Evolutionary conservation across 2,329 filamentous ascomycete genomes (phyloP), one percentile per base, ranked within the genome.

Genomic region (Venturia asperata): DNA sequence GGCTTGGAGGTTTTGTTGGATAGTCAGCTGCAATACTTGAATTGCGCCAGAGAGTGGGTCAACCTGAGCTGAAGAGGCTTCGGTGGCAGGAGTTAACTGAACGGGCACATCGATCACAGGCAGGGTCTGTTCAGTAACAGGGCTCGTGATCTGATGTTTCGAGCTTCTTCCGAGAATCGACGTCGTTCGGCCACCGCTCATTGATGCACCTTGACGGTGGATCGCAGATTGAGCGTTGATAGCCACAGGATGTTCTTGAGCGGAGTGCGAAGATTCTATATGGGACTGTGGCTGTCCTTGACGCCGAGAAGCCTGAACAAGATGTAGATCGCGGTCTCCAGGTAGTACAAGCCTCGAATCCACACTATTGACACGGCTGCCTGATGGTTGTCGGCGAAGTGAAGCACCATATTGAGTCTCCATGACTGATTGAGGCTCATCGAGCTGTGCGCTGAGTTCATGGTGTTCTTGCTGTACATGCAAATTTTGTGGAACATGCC

Each of bases 1-100:
- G n/a, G 39, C 39, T 43, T 62, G 60, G 3, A 43, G 60, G 11
- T 62, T 34, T 47, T 64, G 62, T 41, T 55, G 24, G 9, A 55
- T 15, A 64, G 62, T 64, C 21, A 47, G 30, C 62, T 41, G 41
- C 45, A 64, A 64, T 30, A 64, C 17, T n/a, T 55, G 10, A 6
- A 62, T 42, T 19, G 37, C 62, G 34, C 17, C 62, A 30, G 41
- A 17, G 21, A 55, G 24, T 30, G 42, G 27, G 15, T 41, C 37
- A 34, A 11, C 21, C 17, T 41, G 52, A 37, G 13, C 19, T 19
- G 52, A 21, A 37, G 7, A n/a, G 19, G 52, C 47, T 10, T 27
- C 21, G 11, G 47, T 52, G 11, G 1, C 3, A 5, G 13, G 21
- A 52, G 21, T 1, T 1, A 21, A 15, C 4, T 52, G 47, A 17